Conservation (phyloP, 2,329 filamentous ascomycete species). For the Neofusicoccum kwambonambiense region DNA sequence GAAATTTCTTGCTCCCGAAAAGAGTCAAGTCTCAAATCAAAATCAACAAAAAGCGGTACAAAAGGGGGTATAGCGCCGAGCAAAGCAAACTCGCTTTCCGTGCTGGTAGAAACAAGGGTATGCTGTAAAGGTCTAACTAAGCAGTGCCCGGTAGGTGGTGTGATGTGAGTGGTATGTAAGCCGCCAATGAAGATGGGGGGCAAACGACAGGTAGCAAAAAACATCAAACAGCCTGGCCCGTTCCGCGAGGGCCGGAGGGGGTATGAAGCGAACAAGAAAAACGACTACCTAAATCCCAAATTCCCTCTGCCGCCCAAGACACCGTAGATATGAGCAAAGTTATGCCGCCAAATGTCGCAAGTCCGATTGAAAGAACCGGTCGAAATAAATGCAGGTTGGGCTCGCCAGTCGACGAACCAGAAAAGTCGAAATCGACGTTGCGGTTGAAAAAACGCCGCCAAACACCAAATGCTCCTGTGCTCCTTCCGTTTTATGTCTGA, state of each 20-base stretch:
- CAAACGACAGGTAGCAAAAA: constrained; percentile 3
- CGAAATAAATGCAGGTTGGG: constrained; percentile 8
- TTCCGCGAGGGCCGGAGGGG: constrained; percentile 15
- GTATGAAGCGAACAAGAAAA: constrained; percentile 20
- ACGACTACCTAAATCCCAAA: constrained; percentile 15
- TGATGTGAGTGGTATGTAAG: constrained; percentile 16
- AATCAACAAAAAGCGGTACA: constrained; percentile 15
- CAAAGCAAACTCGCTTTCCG: constrained; percentile 16
- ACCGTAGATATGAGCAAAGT: constrained; percentile 13
- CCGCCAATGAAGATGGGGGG: neutral
- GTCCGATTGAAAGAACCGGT: constrained; percentile 4
- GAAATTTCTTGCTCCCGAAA: neutral
- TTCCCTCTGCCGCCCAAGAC: constrained; percentile 7
- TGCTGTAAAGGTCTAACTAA: constrained; percentile 13
- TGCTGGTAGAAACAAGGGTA: constrained; percentile 15
- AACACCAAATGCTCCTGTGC: constrained; percentile 14
- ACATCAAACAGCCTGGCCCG: constrained; percentile 15
- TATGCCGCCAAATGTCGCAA: constrained; percentile 15
- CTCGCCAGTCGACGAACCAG: neutral
- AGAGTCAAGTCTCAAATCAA: constrained; percentile 5
- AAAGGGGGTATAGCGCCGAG: constrained; percentile 16
- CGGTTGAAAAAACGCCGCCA: constrained; percentile 15
- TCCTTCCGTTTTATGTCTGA: constrained; percentile 13
- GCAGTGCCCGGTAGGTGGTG: constrained; percentile 4
- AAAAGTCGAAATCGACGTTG: constrained; percentile 15